These are phyloP conservation scores for Flaveria ramosissima DNA, from an alignment of 129 eudicot species.

Conservation along the genomic window DNA sequence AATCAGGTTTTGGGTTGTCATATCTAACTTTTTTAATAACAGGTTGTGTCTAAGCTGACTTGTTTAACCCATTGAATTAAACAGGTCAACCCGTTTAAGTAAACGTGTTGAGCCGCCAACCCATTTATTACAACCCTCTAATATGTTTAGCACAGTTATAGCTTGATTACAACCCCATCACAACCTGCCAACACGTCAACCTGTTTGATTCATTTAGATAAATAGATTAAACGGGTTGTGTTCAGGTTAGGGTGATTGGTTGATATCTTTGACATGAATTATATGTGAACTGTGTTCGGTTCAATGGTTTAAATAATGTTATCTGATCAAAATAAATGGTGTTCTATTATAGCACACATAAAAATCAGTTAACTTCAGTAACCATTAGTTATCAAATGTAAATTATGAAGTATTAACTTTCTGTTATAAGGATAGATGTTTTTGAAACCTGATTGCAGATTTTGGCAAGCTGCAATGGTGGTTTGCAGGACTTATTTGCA, in stretches of 20 bases:
- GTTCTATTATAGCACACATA: neutral
- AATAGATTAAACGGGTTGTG: neutral
- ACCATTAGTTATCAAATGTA: neutral
- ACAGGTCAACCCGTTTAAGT: neutral
- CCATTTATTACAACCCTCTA: neutral
- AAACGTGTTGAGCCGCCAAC: neutral
- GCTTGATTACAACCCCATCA: no score
- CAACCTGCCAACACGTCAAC: no score
- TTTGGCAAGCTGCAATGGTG: conserved; percentile 32
- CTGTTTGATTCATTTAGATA: no score
- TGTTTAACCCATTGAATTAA: neutral
- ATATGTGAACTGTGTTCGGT: neutral
- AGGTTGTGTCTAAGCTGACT: neutral
- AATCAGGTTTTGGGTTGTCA: neutral
- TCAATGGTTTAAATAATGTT: neutral
- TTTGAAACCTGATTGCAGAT: conserved; percentile 31
- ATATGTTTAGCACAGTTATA: no score
- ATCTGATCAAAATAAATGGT: neutral
- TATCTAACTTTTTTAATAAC: neutral
- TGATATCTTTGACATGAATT: neutral
- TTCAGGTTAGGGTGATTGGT: neutral
- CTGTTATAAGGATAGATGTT: neutral
- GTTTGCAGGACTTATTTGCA: conserved; percentile 27
- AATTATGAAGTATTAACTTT: neutral
- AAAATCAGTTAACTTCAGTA: neutral